A percentile compares a stretch with the other conserved stretches of the same genome.
These are phyloP conservation scores for Ormosia emarginata DNA, from an alignment of 306 rosid species.

Conservation along the genomic window DNA sequence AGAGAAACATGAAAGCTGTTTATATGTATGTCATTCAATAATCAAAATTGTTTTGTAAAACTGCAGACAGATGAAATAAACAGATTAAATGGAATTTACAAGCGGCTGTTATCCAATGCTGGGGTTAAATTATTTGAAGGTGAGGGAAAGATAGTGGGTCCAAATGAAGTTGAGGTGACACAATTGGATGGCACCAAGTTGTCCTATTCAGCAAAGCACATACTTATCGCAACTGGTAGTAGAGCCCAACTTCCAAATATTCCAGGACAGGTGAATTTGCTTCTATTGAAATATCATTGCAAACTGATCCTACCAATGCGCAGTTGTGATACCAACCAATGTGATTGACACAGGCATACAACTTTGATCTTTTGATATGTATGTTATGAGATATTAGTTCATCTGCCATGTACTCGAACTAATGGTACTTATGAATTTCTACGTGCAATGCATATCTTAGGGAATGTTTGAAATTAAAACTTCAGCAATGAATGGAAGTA, in stretches of 20 bases:
- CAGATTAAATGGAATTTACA: slow-evolving; percentile 90
- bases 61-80: slow-evolving; percentile 86
- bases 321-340: too few relatives aligned
- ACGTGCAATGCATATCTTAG: neutral
- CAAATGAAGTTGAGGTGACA: slow-evolving; percentile 92
- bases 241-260: slow-evolving; percentile 74
- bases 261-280: slow-evolving; percentile 80
- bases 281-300: slow-evolving; percentile 17
- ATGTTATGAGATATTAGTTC: slow-evolving; percentile 6
- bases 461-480: neutral
- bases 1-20: neutral
- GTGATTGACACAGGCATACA: neutral
- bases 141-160: slow-evolving; percentile 84
- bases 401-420: neutral
- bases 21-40: neutral
- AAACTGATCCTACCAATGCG: neutral
- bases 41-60: slow-evolving; percentile 3
- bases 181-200: slow-evolving; percentile 96
- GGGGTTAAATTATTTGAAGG: slow-evolving; percentile 92
- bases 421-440: neutral
- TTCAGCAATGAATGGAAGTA: neutral
- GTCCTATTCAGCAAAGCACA: slow-evolving; percentile 86
- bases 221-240: slow-evolving; percentile 88
- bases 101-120: slow-evolving; percentile 78
- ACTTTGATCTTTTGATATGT: neutral